A percentile compares a stretch with the other conserved stretches of the same genome.
These are phyloP conservation scores for Termitomyces sp. DNA, from an alignment of 1,284 basidiomycete genomes.

Conservation along the genomic window DNA sequence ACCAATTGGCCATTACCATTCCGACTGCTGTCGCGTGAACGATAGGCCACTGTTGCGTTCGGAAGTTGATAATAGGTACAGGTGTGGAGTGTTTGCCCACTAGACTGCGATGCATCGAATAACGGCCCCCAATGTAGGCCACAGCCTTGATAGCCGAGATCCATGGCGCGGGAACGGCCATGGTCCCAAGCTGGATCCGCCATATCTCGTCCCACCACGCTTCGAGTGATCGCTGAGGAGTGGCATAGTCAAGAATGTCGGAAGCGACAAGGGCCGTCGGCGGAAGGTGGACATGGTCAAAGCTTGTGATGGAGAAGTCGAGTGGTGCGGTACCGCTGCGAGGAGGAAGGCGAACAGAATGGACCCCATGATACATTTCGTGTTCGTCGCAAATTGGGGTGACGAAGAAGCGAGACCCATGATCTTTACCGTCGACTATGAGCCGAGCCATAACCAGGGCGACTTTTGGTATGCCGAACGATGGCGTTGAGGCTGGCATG, in stretches of 20 bases:
- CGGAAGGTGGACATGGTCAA: slow-evolving; percentile 43
- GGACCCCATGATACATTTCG: slow-evolving; percentile 46
- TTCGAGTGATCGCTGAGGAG: slow-evolving; percentile 35
- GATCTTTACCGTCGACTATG: slow-evolving; percentile 43
- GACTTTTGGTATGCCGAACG: slow-evolving; percentile 46
- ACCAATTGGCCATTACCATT: slow-evolving; percentile 45
- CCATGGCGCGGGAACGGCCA: slow-evolving; percentile 44
- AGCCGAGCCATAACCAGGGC: slow-evolving; percentile 51
- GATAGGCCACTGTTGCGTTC: slow-evolving; percentile 54
- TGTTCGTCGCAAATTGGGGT: slow-evolving; percentile 44
- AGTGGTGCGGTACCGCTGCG: slow-evolving; percentile 43
- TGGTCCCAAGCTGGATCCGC: slow-evolving; percentile 45
- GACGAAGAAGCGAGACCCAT: slow-evolving; percentile 48
- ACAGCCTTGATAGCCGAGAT: slow-evolving; percentile 44
- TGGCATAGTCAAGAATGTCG: slow-evolving; percentile 33
- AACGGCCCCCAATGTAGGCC: slow-evolving; percentile 45
- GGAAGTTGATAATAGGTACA: slow-evolving; percentile 47
- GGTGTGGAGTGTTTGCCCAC: slow-evolving; percentile 35
- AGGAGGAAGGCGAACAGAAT: slow-evolving; percentile 38
- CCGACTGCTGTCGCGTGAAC: slow-evolving; percentile 41
- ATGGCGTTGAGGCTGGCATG: slow-evolving; percentile 55
- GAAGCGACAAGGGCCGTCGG: slow-evolving; percentile 40
- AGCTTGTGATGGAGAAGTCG: slow-evolving; percentile 45
- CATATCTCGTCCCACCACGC: slow-evolving; percentile 51
- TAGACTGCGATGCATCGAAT: slow-evolving; percentile 46